Conservation (phyloP, 371 early-diverging fungal species). For the Mortierella sp. region DNA sequence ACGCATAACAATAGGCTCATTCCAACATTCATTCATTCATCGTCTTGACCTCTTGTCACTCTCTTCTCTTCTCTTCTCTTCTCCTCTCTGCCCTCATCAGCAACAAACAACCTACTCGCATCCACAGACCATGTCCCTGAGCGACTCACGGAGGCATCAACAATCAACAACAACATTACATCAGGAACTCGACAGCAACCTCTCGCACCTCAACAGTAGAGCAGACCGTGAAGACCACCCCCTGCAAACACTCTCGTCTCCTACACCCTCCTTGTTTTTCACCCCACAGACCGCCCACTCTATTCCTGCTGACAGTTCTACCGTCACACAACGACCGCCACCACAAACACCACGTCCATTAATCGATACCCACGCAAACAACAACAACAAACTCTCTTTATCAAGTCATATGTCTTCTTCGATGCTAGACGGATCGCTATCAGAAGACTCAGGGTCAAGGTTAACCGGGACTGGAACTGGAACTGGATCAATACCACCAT, state of each 20-base stretch:
- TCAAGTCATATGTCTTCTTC: slow-evolving; percentile 1
- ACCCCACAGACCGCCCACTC: background rate
- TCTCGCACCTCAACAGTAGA: background rate
- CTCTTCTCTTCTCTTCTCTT: background rate
- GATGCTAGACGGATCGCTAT: background rate
- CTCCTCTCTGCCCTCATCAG: background rate
- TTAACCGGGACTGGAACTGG: background rate
- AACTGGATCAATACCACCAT: background rate
- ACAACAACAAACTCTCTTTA: background rate
- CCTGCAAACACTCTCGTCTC: background rate
- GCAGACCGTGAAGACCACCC: slow-evolving; percentile 1
- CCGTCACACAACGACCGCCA: background rate
- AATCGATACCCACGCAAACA: background rate
- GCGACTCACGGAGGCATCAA: background rate
- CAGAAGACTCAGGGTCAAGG: background rate
- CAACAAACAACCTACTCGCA: background rate
- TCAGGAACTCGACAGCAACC: slow-evolving; percentile 1
- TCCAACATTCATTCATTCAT: background rate
- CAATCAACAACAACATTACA: background rate
- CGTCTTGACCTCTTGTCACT: background rate
- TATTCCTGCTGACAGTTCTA: background rate
- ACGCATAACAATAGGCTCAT: background rate
- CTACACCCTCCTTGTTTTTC: background rate
- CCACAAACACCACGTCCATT: background rate
- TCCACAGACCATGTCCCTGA: slow-evolving; percentile 1